phyloP scores from a whole-genome alignment of 192 early-diverging fungal genomes.

The Phlyctochytrium bullatum region DNA sequence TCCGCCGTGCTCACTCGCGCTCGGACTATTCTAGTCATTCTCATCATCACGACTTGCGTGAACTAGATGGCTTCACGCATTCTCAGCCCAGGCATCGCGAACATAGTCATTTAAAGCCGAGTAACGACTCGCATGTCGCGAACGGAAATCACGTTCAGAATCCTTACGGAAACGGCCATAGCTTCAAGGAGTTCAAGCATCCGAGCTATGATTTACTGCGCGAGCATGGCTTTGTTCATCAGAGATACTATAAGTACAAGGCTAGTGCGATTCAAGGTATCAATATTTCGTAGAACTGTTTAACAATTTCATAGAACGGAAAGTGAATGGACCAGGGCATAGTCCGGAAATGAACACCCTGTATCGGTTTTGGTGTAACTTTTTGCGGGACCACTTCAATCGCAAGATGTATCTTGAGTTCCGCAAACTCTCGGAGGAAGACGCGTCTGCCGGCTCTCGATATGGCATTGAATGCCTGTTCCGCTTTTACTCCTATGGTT shows the following conservation, averaged over 20 bases:
- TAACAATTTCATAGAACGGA: constrained; percentile 82
- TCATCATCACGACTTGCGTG: no score
- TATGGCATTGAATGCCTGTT: constrained; percentile 98
- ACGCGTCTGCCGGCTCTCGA: constrained; percentile 77
- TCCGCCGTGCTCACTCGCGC: no score
- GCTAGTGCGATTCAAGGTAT: constrained; percentile 79
- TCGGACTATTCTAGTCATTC: no score
- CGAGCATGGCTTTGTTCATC: constrained; percentile 97
- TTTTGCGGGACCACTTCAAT: constrained; percentile 95
- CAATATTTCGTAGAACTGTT: not conserved
- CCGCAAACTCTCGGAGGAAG: constrained; percentile 83
- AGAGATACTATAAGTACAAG: constrained; percentile 94
- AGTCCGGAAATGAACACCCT: constrained; percentile 97
- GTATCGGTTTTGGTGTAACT: constrained; percentile 97
- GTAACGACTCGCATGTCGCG: no score
- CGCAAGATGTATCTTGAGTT: constrained; percentile 93
- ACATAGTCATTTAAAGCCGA: no score
- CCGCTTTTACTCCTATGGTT: constrained; percentile 95
- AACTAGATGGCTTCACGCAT: no score
- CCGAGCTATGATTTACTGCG: constrained; percentile 90
- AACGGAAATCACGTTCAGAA: no score
- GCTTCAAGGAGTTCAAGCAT: constrained; percentile 61
- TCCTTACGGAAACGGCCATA: no score
- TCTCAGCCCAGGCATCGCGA: no score
- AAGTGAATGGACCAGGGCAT: constrained; percentile 81